Conservation (phyloP, 192 early-diverging fungal species). For the Phycomyces blakesleeanus region DNA sequence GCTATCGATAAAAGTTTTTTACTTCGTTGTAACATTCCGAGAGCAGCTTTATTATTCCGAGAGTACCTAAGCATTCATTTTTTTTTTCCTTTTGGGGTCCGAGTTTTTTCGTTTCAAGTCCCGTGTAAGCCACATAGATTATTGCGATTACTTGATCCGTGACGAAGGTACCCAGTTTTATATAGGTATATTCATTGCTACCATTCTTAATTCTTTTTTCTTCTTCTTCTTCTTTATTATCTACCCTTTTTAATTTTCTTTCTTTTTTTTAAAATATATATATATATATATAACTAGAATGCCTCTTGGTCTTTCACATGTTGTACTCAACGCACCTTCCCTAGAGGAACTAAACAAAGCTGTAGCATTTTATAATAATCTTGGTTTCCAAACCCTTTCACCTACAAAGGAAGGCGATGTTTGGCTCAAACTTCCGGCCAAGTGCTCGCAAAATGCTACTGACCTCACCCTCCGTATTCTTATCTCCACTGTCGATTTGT, state of each 20-base stretch:
- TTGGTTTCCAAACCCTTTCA: constrained; percentile 26
- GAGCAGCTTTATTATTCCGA: too few relatives aligned
- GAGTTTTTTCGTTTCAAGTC: too few relatives aligned
- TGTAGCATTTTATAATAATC: constrained; percentile 22
- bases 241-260: not conserved
- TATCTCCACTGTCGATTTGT: too few relatives aligned
- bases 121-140: too few relatives aligned
- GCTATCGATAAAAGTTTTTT: too few relatives aligned
- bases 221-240: not conserved
- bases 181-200: too few relatives aligned
- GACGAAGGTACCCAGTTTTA: too few relatives aligned
- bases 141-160: too few relatives aligned
- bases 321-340: constrained; percentile 18
- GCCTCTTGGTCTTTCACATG: constrained; percentile 27
- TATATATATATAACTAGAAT: not conserved
- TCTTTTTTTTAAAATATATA: not conserved
- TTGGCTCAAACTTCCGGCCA: not conserved
- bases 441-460: not conserved
- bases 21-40: too few relatives aligned
- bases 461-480: too few relatives aligned
- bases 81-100: too few relatives aligned
- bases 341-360: constrained; percentile 7
- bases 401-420: constrained; percentile 3
- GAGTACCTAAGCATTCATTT: too few relatives aligned
- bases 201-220: not conserved